Percentiles rank a stretch among this genome's conserved stretches.
Evolutionary conservation across 2,329 filamentous ascomycete species (phyloP).

Genomic region (Arthrobotrys megalospora): DNA sequence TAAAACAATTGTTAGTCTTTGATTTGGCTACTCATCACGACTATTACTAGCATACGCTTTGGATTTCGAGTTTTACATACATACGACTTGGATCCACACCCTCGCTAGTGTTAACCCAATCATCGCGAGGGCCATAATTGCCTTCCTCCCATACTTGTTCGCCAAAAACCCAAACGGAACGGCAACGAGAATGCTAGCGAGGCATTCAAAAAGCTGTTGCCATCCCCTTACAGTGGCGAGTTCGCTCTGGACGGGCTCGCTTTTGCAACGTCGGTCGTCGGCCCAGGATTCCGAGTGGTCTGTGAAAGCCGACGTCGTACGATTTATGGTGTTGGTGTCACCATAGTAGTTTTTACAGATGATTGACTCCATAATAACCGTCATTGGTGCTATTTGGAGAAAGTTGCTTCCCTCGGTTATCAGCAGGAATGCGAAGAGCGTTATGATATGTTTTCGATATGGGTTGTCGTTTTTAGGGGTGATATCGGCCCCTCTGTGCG

Average conservation of each 20-base stretch:
- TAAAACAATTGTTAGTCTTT: not conserved
- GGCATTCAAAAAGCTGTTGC: constrained; percentile 11
- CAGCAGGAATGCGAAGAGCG: constrained; percentile 4
- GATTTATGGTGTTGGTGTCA: not conserved
- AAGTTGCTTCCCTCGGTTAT: constrained; percentile 5
- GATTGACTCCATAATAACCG: constrained; percentile 16
- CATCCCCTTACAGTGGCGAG: constrained; percentile 1
- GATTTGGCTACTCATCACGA: not conserved
- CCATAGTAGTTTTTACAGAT: constrained; percentile 1
- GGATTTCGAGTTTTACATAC: not conserved
- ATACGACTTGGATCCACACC: not conserved
- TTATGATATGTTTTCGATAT: constrained; percentile 9
- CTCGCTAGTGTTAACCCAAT: not conserved
- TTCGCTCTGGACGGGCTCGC: constrained; percentile 3
- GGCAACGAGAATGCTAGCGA: constrained; percentile 3
- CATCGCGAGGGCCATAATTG: not conserved
- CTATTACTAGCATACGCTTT: no score
- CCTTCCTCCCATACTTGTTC: constrained; percentile 6
- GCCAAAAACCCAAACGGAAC: constrained; percentile 18
- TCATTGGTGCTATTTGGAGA: constrained; percentile 5
- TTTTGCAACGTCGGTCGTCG: constrained; percentile 11
- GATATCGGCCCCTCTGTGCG: not conserved
- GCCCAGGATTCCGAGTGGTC: not conserved
- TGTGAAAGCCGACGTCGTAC: not conserved
- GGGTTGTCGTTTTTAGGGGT: not conserved